A percentile compares a stretch with the other conserved stretches of the same genome.
Conservation (phyloP, 1,284 basidiomycete species). For the Papiliotrema laurentii region DNA sequence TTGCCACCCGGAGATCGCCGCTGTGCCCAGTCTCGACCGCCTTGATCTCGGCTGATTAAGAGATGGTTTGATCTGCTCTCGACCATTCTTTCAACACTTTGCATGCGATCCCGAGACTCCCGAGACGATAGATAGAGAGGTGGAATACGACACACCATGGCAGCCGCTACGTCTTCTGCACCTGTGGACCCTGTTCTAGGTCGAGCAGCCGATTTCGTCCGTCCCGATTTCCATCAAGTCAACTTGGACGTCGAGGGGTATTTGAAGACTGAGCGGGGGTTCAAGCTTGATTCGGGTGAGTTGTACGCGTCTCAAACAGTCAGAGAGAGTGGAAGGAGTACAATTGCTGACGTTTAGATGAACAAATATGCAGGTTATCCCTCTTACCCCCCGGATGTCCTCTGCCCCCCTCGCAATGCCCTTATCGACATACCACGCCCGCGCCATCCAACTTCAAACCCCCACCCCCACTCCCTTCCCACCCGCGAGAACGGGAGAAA, state of each 20-base stretch:
- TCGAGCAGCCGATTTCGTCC: conserved; percentile 53
- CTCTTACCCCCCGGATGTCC: conserved; percentile 79
- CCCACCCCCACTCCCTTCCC: conserved; percentile 69
- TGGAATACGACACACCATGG: too few species aligned
- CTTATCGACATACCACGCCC: conserved; percentile 81
- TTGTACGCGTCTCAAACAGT: conserved; percentile 13
- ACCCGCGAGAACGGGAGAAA: conserved; percentile 73
- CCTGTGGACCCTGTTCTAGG: neutral
- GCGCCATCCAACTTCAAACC: conserved; percentile 82
- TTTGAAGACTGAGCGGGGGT: conserved; percentile 74
- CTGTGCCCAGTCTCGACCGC: too few species aligned
- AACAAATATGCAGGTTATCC: conserved; percentile 82
- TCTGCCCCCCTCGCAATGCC: conserved; percentile 79
- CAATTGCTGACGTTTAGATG: conserved; percentile 55
- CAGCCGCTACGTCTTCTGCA: neutral
- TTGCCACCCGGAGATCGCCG: too few species aligned
- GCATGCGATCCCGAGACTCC: too few species aligned
- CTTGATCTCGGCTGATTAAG: too few species aligned
- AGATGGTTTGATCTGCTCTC: too few species aligned
- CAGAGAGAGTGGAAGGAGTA: conserved; percentile 7
- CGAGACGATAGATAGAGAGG: too few species aligned
- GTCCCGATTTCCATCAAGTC: conserved; percentile 89
- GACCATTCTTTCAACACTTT: too few species aligned
- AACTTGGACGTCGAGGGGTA: conserved; percentile 78
- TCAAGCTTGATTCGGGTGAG: conserved; percentile 89